These are phyloP conservation scores for Dimocarpus longan DNA, from an alignment of 345 rosid genomes.

Conservation along the genomic window DNA sequence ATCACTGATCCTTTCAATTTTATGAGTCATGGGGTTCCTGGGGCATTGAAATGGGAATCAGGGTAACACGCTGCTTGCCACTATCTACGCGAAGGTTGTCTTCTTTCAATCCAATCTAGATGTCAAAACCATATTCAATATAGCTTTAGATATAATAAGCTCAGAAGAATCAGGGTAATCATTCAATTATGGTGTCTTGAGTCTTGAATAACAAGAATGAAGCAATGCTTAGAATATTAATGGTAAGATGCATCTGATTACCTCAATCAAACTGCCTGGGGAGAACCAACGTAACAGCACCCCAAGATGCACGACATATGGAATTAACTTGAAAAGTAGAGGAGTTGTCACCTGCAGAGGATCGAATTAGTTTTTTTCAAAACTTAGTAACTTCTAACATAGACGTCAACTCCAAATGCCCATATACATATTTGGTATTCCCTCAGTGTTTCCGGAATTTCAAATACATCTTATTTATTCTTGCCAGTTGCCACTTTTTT, in stretches of 20 bases:
- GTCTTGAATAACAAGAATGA: background rate
- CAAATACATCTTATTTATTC: too few relatives aligned
- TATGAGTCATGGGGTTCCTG: conserved; percentile 43
- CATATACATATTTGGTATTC: too few relatives aligned
- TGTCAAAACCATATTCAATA: conserved; percentile 25
- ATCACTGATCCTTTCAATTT: conserved; percentile 4
- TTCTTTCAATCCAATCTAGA: conserved; percentile 52
- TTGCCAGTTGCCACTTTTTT: too few relatives aligned
- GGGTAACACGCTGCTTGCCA: conserved; percentile 44
- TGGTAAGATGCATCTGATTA: conserved; percentile 26
- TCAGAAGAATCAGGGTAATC: background rate
- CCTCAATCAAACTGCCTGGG: conserved; percentile 74
- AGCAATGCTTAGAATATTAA: background rate
- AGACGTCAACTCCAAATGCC: background rate
- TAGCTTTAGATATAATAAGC: background rate
- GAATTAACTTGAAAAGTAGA: conserved; percentile 90
- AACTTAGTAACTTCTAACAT: background rate
- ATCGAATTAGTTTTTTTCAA: background rate
- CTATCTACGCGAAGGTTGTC: conserved; percentile 51
- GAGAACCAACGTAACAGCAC: conserved; percentile 87
- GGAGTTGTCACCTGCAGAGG: conserved; percentile 81
- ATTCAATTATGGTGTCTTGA: background rate
- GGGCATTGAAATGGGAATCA: conserved; percentile 27
- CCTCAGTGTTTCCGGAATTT: too few relatives aligned
- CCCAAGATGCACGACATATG: conserved; percentile 86